Conservation (phyloP, 352 stramenopile species). For the Peronospora destructor region DNA sequence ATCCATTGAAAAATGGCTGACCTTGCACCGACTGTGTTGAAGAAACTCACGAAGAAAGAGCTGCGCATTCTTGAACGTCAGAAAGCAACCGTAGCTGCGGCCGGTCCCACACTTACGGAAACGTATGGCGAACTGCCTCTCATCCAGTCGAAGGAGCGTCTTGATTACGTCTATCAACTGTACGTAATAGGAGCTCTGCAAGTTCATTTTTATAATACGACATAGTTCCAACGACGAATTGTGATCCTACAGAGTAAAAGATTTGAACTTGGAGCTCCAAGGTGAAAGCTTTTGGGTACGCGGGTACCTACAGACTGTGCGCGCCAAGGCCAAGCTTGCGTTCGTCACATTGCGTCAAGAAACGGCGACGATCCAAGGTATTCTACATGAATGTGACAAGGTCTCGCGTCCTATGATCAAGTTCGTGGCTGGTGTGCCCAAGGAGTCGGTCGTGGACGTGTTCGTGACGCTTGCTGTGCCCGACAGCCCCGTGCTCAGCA, state of each 20-base stretch:
- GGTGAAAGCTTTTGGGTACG: slow-evolving; percentile 92
- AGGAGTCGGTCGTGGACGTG: slow-evolving; percentile 96
- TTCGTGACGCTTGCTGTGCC: slow-evolving; percentile 87
- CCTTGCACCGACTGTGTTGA: slow-evolving; percentile 36
- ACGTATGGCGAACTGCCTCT: slow-evolving; percentile 85
- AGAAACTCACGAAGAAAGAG: slow-evolving; percentile 89
- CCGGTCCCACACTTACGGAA: slow-evolving; percentile 67
- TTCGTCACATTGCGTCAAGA: slow-evolving; percentile 97
- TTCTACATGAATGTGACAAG: slow-evolving; percentile 82
- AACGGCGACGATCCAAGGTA: slow-evolving; percentile 93
- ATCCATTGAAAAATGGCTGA: slow-evolving; percentile 39
- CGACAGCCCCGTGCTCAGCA: slow-evolving; percentile 88
- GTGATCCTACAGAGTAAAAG: slow-evolving; percentile 17
- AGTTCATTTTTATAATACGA: not conserved
- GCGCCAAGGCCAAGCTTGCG: slow-evolving; percentile 89
- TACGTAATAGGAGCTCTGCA: slow-evolving; percentile 38
- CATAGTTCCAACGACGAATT: not conserved
- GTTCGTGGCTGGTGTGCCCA: slow-evolving; percentile 90
- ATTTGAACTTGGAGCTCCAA: slow-evolving; percentile 73
- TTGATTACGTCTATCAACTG: slow-evolving; percentile 51
- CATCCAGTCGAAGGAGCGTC: slow-evolving; percentile 84
- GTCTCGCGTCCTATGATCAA: slow-evolving; percentile 95
- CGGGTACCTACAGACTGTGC: slow-evolving; percentile 92
- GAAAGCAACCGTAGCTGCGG: slow-evolving; percentile 60
- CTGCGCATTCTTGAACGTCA: slow-evolving; percentile 84